Conservation (phyloP, 2,329 filamentous ascomycete genomes). For the Fusarium chaquense region DNA sequence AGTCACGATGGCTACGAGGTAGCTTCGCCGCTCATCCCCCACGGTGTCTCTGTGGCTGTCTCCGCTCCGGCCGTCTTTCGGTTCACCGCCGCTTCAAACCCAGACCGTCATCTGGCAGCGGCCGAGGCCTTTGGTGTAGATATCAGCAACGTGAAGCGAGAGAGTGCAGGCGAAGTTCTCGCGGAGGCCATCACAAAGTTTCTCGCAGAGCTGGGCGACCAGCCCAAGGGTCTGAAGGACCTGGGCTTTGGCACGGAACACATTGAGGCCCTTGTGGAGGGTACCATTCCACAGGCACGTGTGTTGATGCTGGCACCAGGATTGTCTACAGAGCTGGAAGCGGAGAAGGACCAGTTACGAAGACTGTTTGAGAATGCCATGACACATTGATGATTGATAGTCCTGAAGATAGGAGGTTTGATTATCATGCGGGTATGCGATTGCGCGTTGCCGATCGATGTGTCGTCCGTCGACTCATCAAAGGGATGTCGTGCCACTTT, state of each 20-base stretch:
- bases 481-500: slow-evolving; percentile 16
- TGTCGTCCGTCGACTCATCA: neutral
- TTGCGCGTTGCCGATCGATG: slow-evolving; percentile 33
- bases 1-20: slow-evolving; percentile 89
- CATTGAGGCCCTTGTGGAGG: slow-evolving; percentile 88
- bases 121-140: slow-evolving; percentile 94
- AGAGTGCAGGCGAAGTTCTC: slow-evolving; percentile 89
- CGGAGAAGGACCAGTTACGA: slow-evolving; percentile 78
- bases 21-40: slow-evolving; percentile 83
- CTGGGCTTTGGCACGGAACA: slow-evolving; percentile 83
- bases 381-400: slow-evolving; percentile 48
- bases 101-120: slow-evolving; percentile 88
- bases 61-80: slow-evolving; percentile 93
- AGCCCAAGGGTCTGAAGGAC: slow-evolving; percentile 85
- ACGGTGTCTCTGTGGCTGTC: slow-evolving; percentile 95
- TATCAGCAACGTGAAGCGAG: slow-evolving; percentile 85
- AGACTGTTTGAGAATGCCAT: slow-evolving; percentile 74
- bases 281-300: slow-evolving; percentile 90
- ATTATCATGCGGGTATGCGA: slow-evolving; percentile 32
- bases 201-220: slow-evolving; percentile 84
- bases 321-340: slow-evolving; percentile 75
- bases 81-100: slow-evolving; percentile 92
- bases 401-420: slow-evolving; percentile 5
- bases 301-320: slow-evolving; percentile 93
- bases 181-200: slow-evolving; percentile 86